Conservation (phyloP, 176 grass and related monocot genomes). For the Ananas comosus region DNA sequence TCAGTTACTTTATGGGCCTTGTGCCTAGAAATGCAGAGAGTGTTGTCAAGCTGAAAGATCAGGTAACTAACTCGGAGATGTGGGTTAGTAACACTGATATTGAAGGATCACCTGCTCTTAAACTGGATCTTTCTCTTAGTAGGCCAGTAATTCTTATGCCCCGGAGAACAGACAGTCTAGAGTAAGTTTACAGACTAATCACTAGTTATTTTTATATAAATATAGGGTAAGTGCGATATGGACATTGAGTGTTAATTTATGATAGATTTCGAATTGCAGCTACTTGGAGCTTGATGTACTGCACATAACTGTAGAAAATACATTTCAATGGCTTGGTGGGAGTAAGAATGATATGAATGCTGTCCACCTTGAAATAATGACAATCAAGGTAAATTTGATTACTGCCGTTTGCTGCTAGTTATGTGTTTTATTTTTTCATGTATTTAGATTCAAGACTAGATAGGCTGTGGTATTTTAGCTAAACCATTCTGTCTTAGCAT, state of each 20-base stretch:
- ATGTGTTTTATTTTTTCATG: background rate
- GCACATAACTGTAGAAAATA: conserved; percentile 74
- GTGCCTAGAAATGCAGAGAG: conserved; percentile 66
- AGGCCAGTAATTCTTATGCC: conserved; percentile 98
- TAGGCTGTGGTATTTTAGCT: no score
- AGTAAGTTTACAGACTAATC: conserved; percentile 37
- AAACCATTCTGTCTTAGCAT: no score
- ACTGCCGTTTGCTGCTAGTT: conserved; percentile 12
- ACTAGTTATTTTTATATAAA: background rate
- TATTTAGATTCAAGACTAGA: no score
- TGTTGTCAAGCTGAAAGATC: conserved; percentile 79
- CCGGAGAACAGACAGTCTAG: conserved; percentile 53
- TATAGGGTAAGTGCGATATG: background rate
- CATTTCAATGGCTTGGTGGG: conserved; percentile 86
- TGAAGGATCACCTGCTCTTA: conserved; percentile 84
- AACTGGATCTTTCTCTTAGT: conserved; percentile 82
- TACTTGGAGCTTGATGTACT: conserved; percentile 93
- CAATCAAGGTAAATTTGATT: conserved; percentile 51
- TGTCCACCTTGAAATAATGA: conserved; percentile 75
- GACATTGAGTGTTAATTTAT: background rate
- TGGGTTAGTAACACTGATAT: conserved; percentile 92
- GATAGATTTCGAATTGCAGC: conserved; percentile 32
- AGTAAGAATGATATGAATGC: conserved; percentile 73
- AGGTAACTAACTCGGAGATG: conserved; percentile 74
- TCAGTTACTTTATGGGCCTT: conserved; percentile 84